phyloP scores from a whole-genome alignment of 2,329 filamentous ascomycete genomes.

The Bipolaris gigantea region DNA sequence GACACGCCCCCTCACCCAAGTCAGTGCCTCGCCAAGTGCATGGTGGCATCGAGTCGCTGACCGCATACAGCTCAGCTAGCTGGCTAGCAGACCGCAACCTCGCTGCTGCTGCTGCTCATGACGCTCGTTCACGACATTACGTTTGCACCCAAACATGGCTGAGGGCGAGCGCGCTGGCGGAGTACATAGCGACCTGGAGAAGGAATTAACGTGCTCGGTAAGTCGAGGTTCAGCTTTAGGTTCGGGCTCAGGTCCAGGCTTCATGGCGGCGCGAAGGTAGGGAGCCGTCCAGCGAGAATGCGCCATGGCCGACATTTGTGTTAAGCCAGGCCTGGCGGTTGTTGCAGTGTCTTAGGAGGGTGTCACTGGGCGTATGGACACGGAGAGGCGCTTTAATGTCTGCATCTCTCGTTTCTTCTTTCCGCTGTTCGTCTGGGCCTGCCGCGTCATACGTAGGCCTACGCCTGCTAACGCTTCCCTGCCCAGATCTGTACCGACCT shows the following conservation, averaged over 20 bases:
- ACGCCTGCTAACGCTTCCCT: constrained; percentile 25
- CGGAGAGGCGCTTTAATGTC: background rate
- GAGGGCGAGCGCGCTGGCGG: constrained; percentile 44
- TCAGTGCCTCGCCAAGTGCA: constrained; percentile 16
- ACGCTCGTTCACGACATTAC: constrained; percentile 5
- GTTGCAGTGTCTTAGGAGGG: too few relatives aligned
- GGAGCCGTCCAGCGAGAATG: background rate
- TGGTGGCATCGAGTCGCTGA: constrained; percentile 19
- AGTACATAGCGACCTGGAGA: constrained; percentile 72
- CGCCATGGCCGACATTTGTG: background rate
- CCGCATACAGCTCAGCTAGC: constrained; percentile 19
- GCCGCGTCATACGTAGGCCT: constrained; percentile 10
- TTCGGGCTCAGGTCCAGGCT: constrained; percentile 16
- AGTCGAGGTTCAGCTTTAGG: constrained; percentile 48
- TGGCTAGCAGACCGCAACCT: constrained; percentile 11
- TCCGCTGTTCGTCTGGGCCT: background rate
- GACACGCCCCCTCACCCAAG: constrained; percentile 9
- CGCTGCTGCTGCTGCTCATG: constrained; percentile 9
- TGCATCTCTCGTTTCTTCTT: background rate
- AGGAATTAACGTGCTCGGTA: constrained; percentile 93
- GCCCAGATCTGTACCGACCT: constrained; percentile 92
- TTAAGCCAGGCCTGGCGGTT: background rate
- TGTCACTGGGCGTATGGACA: background rate
- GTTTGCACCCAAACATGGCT: constrained; percentile 31
- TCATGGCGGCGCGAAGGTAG: constrained; percentile 9